Conservation (phyloP, 129 eudicot genomes). For the Pulicaria dysenterica region DNA sequence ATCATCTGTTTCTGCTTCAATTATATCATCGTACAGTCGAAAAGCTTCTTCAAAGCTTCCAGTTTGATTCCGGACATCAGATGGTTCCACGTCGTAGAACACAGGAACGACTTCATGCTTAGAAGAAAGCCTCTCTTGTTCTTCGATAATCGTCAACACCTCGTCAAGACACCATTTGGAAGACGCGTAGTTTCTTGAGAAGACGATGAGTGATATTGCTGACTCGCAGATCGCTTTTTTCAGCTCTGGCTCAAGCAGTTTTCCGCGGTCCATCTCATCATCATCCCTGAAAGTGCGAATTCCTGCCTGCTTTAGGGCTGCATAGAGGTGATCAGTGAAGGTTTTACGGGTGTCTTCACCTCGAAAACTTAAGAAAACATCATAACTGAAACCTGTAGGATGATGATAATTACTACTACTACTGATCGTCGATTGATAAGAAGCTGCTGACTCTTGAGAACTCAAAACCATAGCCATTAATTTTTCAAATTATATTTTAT, state of each 20-base stretch:
- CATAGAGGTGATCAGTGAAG: constrained; percentile 26
- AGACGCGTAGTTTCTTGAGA: constrained; percentile 20
- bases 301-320: constrained; percentile 22
- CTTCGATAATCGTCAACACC: constrained; percentile 23
- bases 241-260: constrained; percentile 16
- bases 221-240: constrained; percentile 27
- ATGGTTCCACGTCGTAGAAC: constrained; percentile 29
- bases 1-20: constrained; percentile 3
- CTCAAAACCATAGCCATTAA: neutral
- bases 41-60: constrained; percentile 31
- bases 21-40: neutral
- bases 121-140: constrained; percentile 4
- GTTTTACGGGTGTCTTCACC: constrained; percentile 20
- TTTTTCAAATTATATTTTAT: too few species aligned
- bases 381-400: constrained; percentile 5
- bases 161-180: constrained; percentile 24
- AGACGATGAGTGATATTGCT: constrained; percentile 18
- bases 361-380: constrained; percentile 26
- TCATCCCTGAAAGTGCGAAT: constrained; percentile 22
- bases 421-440: neutral
- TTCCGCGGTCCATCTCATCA: constrained; percentile 23
- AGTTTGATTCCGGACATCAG: constrained; percentile 28
- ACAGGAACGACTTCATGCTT: constrained; percentile 30
- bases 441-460: neutral
- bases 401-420: neutral